These are phyloP conservation scores for Funneliformis geosporum DNA, from an alignment of 192 early-diverging fungal genomes.

Conservation along the genomic window DNA sequence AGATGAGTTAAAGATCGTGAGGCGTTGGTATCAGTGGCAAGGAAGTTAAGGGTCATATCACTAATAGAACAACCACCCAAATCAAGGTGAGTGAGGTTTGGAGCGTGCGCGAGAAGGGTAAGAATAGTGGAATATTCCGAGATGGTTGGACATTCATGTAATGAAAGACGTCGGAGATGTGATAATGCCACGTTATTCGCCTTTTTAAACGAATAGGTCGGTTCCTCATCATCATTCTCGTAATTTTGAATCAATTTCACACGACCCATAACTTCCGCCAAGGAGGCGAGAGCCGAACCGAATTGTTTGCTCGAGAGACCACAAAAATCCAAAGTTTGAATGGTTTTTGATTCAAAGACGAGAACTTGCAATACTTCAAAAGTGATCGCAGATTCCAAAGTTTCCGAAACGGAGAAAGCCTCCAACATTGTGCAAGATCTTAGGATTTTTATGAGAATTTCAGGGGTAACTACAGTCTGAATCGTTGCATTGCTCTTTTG, in stretches of 20 bases:
- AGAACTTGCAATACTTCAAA: slow-evolving; percentile 16
- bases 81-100: slow-evolving; percentile 30
- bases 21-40: background rate
- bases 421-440: background rate
- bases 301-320: slow-evolving; percentile 25
- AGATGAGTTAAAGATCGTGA: background rate
- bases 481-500: slow-evolving; percentile 7
- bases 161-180: slow-evolving; percentile 17
- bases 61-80: slow-evolving; percentile 25
- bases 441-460: slow-evolving; percentile 19
- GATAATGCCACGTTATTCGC: background rate
- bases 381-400: slow-evolving; percentile 17
- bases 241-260: slow-evolving; percentile 5
- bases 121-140: background rate
- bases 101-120: slow-evolving; percentile 14
- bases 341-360: background rate
- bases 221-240: background rate
- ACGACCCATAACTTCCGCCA: background rate
- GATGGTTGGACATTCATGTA: slow-evolving; percentile 15
- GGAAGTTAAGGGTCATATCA: slow-evolving; percentile 4
- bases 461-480: background rate
- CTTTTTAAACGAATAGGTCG: background rate
- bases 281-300: background rate
- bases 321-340: slow-evolving; percentile 28
- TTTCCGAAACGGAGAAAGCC: slow-evolving; percentile 16